Evolutionary conservation across 495 filamentous ascomycete genomes (phyloP).

Genomic region (Hypoxylon intermedium): DNA sequence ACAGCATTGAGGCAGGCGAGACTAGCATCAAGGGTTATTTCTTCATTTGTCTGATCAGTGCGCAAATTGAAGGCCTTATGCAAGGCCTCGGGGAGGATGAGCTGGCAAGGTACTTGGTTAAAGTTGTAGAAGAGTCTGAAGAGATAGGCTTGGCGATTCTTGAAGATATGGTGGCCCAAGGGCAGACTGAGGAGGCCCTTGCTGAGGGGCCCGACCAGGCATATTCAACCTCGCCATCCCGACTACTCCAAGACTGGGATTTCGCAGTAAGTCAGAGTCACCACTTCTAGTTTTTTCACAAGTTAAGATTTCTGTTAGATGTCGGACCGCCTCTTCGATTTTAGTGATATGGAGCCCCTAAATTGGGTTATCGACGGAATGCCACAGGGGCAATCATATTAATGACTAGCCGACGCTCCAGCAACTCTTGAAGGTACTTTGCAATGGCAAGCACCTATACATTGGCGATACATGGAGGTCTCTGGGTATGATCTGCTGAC

Average conservation of each 20-base stretch:
- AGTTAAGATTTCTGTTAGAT: conserved; percentile 21
- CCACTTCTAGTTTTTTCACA: background rate
- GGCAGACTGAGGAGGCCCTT: background rate
- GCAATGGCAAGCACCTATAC: background rate
- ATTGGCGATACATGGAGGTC: too few relatives aligned
- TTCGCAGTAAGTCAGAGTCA: conserved; percentile 21
- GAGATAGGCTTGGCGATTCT: conserved; percentile 51
- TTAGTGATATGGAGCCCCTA: conserved; percentile 11
- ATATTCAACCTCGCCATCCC: conserved; percentile 10
- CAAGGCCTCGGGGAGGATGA: conserved; percentile 38
- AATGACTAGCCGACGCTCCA: background rate
- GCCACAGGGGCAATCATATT: conserved; percentile 1
- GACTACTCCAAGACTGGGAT: conserved; percentile 31
- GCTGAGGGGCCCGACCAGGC: conserved; percentile 25
- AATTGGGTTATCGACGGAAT: conserved; percentile 22
- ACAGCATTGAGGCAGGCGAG: conserved; percentile 59
- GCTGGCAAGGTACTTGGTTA: conserved; percentile 39
- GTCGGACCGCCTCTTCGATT: conserved; percentile 22
- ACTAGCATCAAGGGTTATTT: conserved; percentile 64
- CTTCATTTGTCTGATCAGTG: conserved; percentile 50
- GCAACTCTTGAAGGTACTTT: background rate
- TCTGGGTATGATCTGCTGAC: too few relatives aligned
- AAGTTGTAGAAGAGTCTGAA: conserved; percentile 31
- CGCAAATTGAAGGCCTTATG: conserved; percentile 54
- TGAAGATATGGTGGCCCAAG: conserved; percentile 38